Conservation (phyloP, 352 stramenopile species). For the Elongisporangium anandrum region DNA sequence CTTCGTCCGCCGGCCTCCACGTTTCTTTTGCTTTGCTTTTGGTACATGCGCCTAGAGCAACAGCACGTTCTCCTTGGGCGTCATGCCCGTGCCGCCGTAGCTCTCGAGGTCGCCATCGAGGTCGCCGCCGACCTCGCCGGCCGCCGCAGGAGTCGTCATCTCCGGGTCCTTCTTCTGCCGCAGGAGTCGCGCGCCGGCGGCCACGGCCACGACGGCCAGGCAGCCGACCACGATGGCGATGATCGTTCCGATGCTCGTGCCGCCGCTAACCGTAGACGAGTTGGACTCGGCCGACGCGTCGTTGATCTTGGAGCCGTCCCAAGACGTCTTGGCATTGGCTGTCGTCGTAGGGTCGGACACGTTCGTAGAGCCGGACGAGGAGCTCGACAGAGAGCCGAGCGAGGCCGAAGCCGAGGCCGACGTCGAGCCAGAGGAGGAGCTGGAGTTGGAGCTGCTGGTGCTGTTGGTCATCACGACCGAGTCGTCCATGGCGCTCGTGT, state of each 20-base stretch:
- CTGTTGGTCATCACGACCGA: slow-evolving; percentile 9
- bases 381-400: slow-evolving; percentile 4
- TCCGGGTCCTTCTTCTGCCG: slow-evolving; percentile 50
- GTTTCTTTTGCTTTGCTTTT: not conserved
- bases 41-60: slow-evolving; percentile 44
- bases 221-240: slow-evolving; percentile 66
- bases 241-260: slow-evolving; percentile 31
- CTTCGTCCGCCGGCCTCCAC: not conserved
- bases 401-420: slow-evolving; percentile 5
- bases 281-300: not conserved
- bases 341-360: slow-evolving; percentile 10
- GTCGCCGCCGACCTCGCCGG: not conserved
- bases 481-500: slow-evolving; percentile 4
- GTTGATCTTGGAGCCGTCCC: slow-evolving; percentile 15
- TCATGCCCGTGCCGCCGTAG: slow-evolving; percentile 67
- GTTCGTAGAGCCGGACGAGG: slow-evolving; percentile 8
- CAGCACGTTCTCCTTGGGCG: slow-evolving; percentile 78
- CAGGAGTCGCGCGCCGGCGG: slow-evolving; percentile 60
- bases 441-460: slow-evolving; percentile 6
- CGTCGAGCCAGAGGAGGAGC: not conserved
- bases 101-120: slow-evolving; percentile 23
- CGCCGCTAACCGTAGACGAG: not conserved
- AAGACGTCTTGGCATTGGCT: slow-evolving; percentile 21
- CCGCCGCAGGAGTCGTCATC: slow-evolving; percentile 34
- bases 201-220: slow-evolving; percentile 65